These are phyloP conservation scores for Eucalyptus tenuipes DNA, from an alignment of 345 rosid species.

Conservation along the genomic window DNA sequence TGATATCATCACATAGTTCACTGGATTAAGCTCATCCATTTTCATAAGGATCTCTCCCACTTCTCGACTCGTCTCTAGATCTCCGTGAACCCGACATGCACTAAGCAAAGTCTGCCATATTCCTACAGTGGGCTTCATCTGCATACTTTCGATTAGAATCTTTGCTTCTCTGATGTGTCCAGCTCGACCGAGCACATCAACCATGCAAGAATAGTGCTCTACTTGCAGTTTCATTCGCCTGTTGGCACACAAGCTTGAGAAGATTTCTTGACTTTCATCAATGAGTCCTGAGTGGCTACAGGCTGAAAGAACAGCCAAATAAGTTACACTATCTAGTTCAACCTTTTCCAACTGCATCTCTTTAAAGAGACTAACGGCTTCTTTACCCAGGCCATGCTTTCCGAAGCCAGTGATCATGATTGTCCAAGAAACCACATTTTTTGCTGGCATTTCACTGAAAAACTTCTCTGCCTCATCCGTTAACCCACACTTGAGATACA, in stretches of 20 bases:
- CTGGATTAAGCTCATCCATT: conserved; percentile 52
- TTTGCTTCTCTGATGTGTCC: conserved; percentile 68
- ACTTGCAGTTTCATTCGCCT: conserved; percentile 30
- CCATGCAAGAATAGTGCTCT: conserved; percentile 82
- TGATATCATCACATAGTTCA: conserved; percentile 75
- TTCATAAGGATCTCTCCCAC: conserved; percentile 46
- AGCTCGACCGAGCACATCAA: conserved; percentile 78
- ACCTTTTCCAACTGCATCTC: conserved; percentile 33
- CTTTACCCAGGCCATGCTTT: conserved; percentile 72
- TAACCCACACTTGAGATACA: conserved; percentile 86
- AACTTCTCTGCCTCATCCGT: conserved; percentile 53
- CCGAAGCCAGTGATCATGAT: conserved; percentile 84
- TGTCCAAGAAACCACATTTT: conserved; percentile 85
- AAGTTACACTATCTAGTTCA: conserved; percentile 71
- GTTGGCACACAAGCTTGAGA: conserved; percentile 33
- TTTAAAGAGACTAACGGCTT: conserved; percentile 40
- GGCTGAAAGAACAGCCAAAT: conserved; percentile 71
- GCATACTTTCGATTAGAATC: conserved; percentile 53
- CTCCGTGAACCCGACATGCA: conserved; percentile 68
- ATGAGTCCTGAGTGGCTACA: conserved; percentile 85
- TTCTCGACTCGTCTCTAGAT: conserved; percentile 52
- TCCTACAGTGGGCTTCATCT: conserved; percentile 44
- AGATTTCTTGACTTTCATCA: conserved; percentile 49
- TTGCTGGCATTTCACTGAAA: conserved; percentile 41
- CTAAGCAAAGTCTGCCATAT: conserved; percentile 93